Percentiles rank a stretch among this genome's conserved stretches.
These are phyloP conservation scores for Beauveria caledonica DNA, from an alignment of 2,329 filamentous ascomycete genomes.

Conservation along the genomic window DNA sequence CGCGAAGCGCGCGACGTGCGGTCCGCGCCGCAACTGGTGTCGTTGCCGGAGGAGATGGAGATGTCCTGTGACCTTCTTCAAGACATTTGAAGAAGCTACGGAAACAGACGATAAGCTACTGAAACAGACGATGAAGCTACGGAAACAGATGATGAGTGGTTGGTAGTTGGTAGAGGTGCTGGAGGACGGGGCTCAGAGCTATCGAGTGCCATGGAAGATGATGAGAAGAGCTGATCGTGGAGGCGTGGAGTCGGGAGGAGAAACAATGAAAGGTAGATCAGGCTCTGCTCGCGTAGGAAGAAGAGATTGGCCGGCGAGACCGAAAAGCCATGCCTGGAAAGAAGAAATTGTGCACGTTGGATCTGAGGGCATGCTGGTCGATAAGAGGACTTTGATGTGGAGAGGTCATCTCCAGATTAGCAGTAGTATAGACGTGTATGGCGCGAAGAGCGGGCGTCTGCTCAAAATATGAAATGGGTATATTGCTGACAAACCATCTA, in stretches of 20 bases:
- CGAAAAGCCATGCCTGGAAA: too few relatives aligned
- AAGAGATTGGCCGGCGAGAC: not conserved
- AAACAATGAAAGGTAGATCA: not conserved
- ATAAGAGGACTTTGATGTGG: not conserved
- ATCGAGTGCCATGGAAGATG: not conserved
- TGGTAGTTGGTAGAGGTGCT: not conserved
- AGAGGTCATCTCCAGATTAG: too few relatives aligned
- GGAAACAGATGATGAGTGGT: too few relatives aligned
- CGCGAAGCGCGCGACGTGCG: not conserved
- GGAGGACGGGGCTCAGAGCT: not conserved
- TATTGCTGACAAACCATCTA: constrained; percentile 3
- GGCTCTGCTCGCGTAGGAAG: too few relatives aligned
- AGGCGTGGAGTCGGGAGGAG: not conserved
- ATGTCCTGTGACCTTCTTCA: not conserved
- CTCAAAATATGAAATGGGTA: not conserved
- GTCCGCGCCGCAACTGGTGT: not conserved
- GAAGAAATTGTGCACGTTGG: not conserved
- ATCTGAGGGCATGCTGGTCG: not conserved
- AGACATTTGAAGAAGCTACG: too few relatives aligned
- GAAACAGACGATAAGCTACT: too few relatives aligned
- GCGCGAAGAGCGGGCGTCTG: not conserved
- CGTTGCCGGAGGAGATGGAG: not conserved
- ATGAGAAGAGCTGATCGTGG: not conserved
- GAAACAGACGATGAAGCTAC: too few relatives aligned
- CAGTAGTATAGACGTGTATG: not conserved